A percentile compares a stretch with the other conserved stretches of the same genome.
phyloP scores from a whole-genome alignment of 352 stramenopile species.

The Phytopythium mirpurense region DNA sequence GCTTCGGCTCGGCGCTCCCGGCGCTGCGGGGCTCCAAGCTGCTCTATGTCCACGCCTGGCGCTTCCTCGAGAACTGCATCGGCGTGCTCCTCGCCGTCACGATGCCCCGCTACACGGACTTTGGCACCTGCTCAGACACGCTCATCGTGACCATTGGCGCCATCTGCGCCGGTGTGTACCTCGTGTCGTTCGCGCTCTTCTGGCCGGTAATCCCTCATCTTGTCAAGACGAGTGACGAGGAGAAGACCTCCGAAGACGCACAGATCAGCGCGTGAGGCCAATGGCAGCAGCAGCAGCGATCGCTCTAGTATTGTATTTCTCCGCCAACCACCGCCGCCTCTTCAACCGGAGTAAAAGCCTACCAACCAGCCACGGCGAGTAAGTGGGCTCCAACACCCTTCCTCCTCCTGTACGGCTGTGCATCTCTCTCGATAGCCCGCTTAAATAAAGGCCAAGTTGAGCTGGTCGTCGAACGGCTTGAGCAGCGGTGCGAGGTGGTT shows the following conservation, averaged over 20 bases:
- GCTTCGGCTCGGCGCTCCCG: conserved; percentile 21
- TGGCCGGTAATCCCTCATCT: conserved; percentile 10
- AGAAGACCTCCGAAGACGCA: conserved; percentile 2
- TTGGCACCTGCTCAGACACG: conserved; percentile 35
- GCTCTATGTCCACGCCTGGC: conserved; percentile 41
- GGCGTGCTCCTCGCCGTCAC: conserved; percentile 31
- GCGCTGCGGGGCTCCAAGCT: conserved; percentile 35
- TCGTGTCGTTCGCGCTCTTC: conserved; percentile 24
- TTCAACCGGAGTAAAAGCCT: no score
- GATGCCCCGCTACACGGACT: conserved; percentile 58
- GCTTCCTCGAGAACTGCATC: conserved; percentile 44
- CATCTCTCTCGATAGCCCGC: neutral
- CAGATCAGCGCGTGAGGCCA: neutral
- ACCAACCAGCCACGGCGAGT: no score
- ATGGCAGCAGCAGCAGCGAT: no score
- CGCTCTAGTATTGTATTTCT: no score
- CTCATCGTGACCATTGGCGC: conserved; percentile 29
- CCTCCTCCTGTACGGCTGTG: no score
- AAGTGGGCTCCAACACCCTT: no score
- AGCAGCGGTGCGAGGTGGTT: conserved; percentile 78
- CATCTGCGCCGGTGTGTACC: conserved; percentile 32
- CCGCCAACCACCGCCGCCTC: no score
- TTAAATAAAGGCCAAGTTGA: conserved; percentile 87
- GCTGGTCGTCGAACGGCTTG: conserved; percentile 83
- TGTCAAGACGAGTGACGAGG: conserved; percentile 4